Evolutionary conservation across 2,329 filamentous ascomycete genomes (phyloP).

Genomic region (Fusarium armeniacum): DNA sequence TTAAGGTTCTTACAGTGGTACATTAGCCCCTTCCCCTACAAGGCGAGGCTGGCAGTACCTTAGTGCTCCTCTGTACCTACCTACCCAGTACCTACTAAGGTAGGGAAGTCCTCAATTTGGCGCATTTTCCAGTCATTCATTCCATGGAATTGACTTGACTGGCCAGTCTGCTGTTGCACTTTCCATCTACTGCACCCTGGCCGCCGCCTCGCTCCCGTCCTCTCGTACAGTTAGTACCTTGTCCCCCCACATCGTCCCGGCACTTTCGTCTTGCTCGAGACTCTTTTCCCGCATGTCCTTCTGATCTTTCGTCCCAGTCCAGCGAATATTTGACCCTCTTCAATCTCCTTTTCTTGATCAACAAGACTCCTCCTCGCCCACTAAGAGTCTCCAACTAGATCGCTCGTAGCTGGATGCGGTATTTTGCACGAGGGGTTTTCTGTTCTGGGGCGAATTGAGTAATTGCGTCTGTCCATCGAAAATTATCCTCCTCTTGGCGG

Average conservation of each 20-base stretch:
- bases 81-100: too few species aligned
- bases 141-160: slow-evolving; percentile 17
- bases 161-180: too few species aligned
- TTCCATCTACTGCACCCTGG: background rate
- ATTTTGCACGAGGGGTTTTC: slow-evolving; percentile 35
- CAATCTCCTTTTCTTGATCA: slow-evolving; percentile 19
- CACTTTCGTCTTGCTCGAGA: slow-evolving; percentile 36
- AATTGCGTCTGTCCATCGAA: slow-evolving; percentile 15
- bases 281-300: slow-evolving; percentile 35
- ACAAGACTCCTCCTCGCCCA: slow-evolving; percentile 6
- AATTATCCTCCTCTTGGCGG: slow-evolving; percentile 42
- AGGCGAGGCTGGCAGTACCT: slow-evolving; percentile 3
- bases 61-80: too few species aligned
- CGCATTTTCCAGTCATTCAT: slow-evolving; percentile 21
- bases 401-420: slow-evolving; percentile 18
- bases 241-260: slow-evolving; percentile 40
- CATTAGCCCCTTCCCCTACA: background rate
- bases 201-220: slow-evolving; percentile 4
- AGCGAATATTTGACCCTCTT: slow-evolving; percentile 35
- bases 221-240: slow-evolving; percentile 4
- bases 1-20: background rate
- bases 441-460: slow-evolving; percentile 22
- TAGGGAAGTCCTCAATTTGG: slow-evolving; percentile 12
- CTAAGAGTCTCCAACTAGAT: slow-evolving; percentile 12
- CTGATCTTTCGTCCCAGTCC: slow-evolving; percentile 1